Evolutionary conservation across 805 yeast species (phyloP).

Genomic region (Kazachstania bromeliacearum): DNA sequence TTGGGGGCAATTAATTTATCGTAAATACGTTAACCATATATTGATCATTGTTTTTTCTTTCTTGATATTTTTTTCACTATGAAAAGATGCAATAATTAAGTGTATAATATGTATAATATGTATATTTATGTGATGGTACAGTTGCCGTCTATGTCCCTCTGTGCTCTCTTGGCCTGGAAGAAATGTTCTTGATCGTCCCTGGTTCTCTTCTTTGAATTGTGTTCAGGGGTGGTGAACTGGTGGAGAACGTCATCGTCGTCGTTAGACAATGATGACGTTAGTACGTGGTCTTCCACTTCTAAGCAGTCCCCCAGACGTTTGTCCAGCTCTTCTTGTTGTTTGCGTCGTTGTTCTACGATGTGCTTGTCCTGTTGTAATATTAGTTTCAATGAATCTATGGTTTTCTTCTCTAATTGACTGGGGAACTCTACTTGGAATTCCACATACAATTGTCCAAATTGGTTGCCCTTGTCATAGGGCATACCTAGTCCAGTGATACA

Average conservation of each 20-base stretch:
- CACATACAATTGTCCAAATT: constrained; percentile 48
- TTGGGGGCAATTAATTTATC: no score
- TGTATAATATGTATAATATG: no score
- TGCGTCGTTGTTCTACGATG: constrained; percentile 9
- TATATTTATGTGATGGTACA: no score
- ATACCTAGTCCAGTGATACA: constrained; percentile 39
- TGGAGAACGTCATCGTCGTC: background rate
- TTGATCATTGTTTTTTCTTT: no score
- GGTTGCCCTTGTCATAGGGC: constrained; percentile 36
- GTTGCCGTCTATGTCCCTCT: no score
- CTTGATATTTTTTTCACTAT: no score
- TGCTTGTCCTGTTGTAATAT: constrained; percentile 14
- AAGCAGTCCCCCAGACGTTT: constrained; percentile 13
- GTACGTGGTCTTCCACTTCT: constrained; percentile 19
- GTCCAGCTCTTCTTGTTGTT: constrained; percentile 8
- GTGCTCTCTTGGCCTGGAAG: no score
- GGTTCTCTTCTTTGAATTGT: no score
- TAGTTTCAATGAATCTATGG: constrained; percentile 11
- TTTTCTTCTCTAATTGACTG: constrained; percentile 12
- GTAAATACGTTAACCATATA: no score
- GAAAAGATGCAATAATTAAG: no score
- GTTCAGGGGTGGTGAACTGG: constrained; percentile 1
- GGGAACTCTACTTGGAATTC: constrained; percentile 56
- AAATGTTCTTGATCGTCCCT: no score
- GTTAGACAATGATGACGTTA: constrained; percentile 11